Evolutionary conservation across 2,329 filamentous ascomycete species (phyloP).

Genomic region (Amesomyces nigricolor): DNA sequence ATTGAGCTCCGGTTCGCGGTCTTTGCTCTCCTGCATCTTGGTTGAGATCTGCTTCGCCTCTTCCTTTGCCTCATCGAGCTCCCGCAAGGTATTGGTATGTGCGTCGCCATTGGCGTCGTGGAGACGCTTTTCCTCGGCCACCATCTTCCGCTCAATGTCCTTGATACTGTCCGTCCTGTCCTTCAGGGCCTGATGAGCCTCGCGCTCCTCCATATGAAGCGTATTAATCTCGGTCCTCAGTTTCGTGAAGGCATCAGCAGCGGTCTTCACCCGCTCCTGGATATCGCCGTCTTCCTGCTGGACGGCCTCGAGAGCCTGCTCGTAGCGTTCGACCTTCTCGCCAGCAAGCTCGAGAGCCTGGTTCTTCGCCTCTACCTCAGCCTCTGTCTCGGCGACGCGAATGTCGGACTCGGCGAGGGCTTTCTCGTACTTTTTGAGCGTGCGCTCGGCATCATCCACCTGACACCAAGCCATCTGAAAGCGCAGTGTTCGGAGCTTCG

Average conservation of each 20-base stretch:
- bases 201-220: slow-evolving; percentile 58
- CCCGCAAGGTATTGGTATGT: slow-evolving; percentile 54
- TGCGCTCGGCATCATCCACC: slow-evolving; percentile 67
- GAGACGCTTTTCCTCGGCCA: slow-evolving; percentile 55
- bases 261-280: slow-evolving; percentile 41
- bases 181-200: slow-evolving; percentile 55
- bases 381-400: slow-evolving; percentile 40
- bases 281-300: slow-evolving; percentile 43
- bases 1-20: slow-evolving; percentile 33
- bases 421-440: slow-evolving; percentile 36
- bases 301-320: slow-evolving; percentile 31
- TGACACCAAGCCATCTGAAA: slow-evolving; percentile 81
- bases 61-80: slow-evolving; percentile 54
- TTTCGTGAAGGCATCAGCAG: slow-evolving; percentile 37
- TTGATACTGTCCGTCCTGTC: slow-evolving; percentile 44
- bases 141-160: slow-evolving; percentile 43
- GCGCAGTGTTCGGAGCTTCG: slow-evolving; percentile 52
- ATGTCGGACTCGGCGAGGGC: slow-evolving; percentile 35
- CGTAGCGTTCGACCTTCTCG: slow-evolving; percentile 37
- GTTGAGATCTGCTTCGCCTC: slow-evolving; percentile 40
- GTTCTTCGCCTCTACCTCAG: slow-evolving; percentile 41
- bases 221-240: slow-evolving; percentile 50
- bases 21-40: slow-evolving; percentile 29
- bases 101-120: slow-evolving; percentile 64
- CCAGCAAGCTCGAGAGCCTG: slow-evolving; percentile 43